phyloP scores from a whole-genome alignment of 1,139 yeast genomes.

The Geotrichum citri-aurantii region DNA sequence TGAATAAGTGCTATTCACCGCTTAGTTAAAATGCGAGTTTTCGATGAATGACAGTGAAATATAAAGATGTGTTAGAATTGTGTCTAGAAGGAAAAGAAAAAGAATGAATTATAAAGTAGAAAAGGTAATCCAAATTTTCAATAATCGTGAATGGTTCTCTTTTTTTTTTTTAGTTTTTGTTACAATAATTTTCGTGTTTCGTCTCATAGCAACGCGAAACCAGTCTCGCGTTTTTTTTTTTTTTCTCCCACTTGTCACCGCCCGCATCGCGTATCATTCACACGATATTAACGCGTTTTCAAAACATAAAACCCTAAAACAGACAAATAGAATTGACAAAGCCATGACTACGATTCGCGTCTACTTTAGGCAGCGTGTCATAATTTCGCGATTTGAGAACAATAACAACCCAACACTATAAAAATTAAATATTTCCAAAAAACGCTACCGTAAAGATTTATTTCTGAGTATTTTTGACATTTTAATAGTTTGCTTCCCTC shows the following conservation, averaged over 20 bases:
- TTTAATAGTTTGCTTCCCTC: too few relatives aligned
- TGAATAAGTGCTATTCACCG: not conserved
- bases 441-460: too few relatives aligned
- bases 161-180: not conserved
- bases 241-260: not conserved
- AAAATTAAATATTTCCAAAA: too few relatives aligned
- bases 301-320: constrained; percentile 1
- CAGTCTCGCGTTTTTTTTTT: not conserved
- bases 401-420: too few relatives aligned
- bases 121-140: not conserved
- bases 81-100: not conserved
- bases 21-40: not conserved
- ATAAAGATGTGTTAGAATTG: not conserved
- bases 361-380: not conserved
- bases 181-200: not conserved
- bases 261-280: not conserved
- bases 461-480: too few relatives aligned
- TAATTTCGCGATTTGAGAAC: not conserved
- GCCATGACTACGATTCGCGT: not conserved
- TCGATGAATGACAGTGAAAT: not conserved
- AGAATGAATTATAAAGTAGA: not conserved
- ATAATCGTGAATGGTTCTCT: not conserved
- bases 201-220: constrained; percentile 11
- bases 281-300: not conserved
- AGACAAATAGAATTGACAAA: not conserved